phyloP scores from a whole-genome alignment of 495 filamentous ascomycete genomes.

The Xylaria nigripes region DNA sequence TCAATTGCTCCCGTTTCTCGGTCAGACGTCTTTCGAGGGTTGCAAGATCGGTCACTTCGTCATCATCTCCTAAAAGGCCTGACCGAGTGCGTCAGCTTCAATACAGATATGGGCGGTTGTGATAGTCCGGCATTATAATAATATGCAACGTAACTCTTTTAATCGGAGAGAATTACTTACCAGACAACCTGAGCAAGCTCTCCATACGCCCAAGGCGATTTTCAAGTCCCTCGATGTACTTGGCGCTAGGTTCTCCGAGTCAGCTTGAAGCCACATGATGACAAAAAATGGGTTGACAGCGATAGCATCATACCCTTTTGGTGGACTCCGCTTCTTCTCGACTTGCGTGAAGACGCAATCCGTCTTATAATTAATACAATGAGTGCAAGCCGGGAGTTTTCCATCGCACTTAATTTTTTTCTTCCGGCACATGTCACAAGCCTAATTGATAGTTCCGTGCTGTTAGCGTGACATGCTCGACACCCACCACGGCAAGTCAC shows the following conservation, averaged over 20 bases:
- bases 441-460: conserved; percentile 42
- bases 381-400: conserved; percentile 87
- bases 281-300: neutral
- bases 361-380: conserved; percentile 97
- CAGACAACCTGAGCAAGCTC: conserved; percentile 75
- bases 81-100: neutral
- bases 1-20: conserved; percentile 47
- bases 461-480: conserved; percentile 10
- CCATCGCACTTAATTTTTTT: conserved; percentile 99
- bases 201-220: conserved; percentile 94
- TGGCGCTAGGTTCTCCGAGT: conserved; percentile 48
- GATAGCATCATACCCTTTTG: conserved; percentile 67
- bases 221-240: conserved; percentile 96
- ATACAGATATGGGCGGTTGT: neutral
- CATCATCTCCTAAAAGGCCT: conserved; percentile 73
- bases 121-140: neutral
- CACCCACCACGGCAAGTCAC: neutral
- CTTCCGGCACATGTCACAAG: conserved; percentile 98
- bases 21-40: conserved; percentile 75
- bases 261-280: conserved; percentile 8
- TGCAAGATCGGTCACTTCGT: conserved; percentile 79
- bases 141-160: neutral
- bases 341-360: conserved; percentile 97
- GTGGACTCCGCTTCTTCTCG: conserved; percentile 96
- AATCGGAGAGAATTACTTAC: conserved; percentile 27